Percentiles rank a stretch among this genome's conserved stretches.
These are phyloP conservation scores for Boletus vinaceobasis DNA, from an alignment of 768 basidiomycete genomes.

Conservation along the genomic window DNA sequence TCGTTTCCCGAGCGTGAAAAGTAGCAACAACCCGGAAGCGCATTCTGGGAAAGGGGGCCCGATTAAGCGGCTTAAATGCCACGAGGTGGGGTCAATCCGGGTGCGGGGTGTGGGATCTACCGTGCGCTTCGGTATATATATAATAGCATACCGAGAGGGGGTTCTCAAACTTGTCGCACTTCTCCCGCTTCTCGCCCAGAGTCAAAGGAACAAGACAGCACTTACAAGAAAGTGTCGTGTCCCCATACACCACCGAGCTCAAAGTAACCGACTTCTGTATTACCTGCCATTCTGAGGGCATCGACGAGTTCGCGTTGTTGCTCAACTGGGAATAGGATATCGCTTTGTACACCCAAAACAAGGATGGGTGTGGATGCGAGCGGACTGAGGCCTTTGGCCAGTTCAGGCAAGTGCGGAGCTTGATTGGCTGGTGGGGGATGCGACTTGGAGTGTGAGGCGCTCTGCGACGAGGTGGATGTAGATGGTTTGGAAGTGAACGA, in stretches of 20 bases:
- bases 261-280: constrained; percentile 87
- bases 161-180: background rate
- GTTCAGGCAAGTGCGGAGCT: constrained; percentile 68
- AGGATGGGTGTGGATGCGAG: constrained; percentile 76
- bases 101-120: background rate
- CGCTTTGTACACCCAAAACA: constrained; percentile 92
- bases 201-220: constrained; percentile 14
- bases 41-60: background rate
- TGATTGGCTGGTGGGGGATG: constrained; percentile 72
- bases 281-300: constrained; percentile 87
- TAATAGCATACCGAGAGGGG: background rate
- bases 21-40: background rate
- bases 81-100: constrained; percentile 5
- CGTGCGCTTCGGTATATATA: constrained; percentile 15
- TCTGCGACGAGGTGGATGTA: constrained; percentile 14
- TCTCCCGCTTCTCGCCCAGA: background rate
- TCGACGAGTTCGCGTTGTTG: constrained; percentile 95
- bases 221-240: constrained; percentile 94
- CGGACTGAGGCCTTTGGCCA: constrained; percentile 75
- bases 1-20: background rate
- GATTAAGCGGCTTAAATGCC: background rate
- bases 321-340: constrained; percentile 95
- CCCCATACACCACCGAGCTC: constrained; percentile 99
- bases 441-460: constrained; percentile 58
- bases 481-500: constrained; percentile 19